Evolutionary conservation across 2,329 filamentous ascomycete genomes (phyloP).

Genomic region (Aspergillus cejpii): DNA sequence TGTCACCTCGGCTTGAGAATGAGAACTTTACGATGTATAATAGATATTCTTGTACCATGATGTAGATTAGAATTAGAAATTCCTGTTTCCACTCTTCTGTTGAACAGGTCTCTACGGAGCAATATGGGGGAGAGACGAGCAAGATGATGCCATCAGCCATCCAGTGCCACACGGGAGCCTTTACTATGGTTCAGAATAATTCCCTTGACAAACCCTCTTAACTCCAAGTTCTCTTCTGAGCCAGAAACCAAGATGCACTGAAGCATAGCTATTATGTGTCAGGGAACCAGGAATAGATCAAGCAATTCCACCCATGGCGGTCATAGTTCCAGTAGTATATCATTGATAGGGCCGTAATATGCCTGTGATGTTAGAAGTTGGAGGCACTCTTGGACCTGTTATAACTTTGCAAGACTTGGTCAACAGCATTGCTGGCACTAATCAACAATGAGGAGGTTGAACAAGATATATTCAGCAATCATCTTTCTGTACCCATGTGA

Average conservation of each 20-base stretch:
- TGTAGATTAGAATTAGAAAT: slow-evolving; percentile 7
- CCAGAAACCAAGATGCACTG: not conserved
- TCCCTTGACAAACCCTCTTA: too few relatives aligned
- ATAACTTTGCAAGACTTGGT: slow-evolving; percentile 62
- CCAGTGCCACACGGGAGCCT: slow-evolving; percentile 5
- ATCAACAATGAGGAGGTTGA: slow-evolving; percentile 34
- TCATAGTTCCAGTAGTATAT: slow-evolving; percentile 60
- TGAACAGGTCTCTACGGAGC: too few relatives aligned
- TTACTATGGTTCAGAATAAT: too few relatives aligned
- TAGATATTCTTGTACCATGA: slow-evolving; percentile 20
- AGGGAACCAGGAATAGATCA: slow-evolving; percentile 30
- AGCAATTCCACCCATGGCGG: slow-evolving; percentile 38
- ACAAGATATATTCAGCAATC: slow-evolving; percentile 27
- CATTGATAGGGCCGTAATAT: slow-evolving; percentile 63
- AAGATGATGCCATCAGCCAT: not conserved
- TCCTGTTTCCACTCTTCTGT: not conserved
- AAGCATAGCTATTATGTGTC: not conserved
- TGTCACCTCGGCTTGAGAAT: slow-evolving; percentile 20
- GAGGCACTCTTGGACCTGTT: slow-evolving; percentile 54
- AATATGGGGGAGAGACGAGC: too few relatives aligned
- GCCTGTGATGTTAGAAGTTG: slow-evolving; percentile 40
- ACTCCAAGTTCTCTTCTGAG: slow-evolving; percentile 5
- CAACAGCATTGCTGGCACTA: slow-evolving; percentile 40
- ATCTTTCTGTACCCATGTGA: slow-evolving; percentile 13
- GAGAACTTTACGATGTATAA: too few relatives aligned